These are phyloP conservation scores for Amanita rubescens DNA, from an alignment of 768 basidiomycete species.

Conservation along the genomic window DNA sequence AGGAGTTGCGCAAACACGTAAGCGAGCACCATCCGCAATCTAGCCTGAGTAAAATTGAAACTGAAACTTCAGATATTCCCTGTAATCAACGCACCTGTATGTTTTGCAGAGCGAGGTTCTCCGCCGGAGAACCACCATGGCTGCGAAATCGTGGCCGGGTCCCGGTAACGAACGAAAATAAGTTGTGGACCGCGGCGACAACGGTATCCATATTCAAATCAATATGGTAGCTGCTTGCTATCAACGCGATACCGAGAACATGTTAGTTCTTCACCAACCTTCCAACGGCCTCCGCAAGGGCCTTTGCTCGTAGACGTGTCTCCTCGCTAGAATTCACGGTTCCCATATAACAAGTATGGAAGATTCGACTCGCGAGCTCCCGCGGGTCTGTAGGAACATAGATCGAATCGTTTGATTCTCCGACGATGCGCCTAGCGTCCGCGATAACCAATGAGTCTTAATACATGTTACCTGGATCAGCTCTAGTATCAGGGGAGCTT, in stretches of 20 bases:
- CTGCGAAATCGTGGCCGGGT: slow-evolving; percentile 60
- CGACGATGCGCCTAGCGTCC: slow-evolving; percentile 85
- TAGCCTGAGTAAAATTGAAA: slow-evolving; percentile 48
- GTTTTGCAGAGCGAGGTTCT: slow-evolving; percentile 96
- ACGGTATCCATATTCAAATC: slow-evolving; percentile 95
- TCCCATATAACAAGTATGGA: slow-evolving; percentile 99
- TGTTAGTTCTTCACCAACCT: slow-evolving; percentile 40
- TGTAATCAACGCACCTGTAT: slow-evolving; percentile 57
- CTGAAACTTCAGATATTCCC: background rate
- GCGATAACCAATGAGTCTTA: slow-evolving; percentile 78
- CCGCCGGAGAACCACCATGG: slow-evolving; percentile 79
- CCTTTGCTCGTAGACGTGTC: slow-evolving; percentile 80
- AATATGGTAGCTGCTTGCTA: slow-evolving; percentile 66
- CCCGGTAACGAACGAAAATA: slow-evolving; percentile 80
- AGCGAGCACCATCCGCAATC: slow-evolving; percentile 88
- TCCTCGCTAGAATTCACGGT: slow-evolving; percentile 92
- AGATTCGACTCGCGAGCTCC: slow-evolving; percentile 81
- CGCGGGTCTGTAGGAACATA: slow-evolving; percentile 84
- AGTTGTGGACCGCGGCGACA: slow-evolving; percentile 73
- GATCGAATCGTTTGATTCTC: slow-evolving; percentile 71
- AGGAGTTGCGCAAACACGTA: slow-evolving; percentile 94
- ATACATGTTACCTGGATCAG: background rate
- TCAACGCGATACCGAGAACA: background rate
- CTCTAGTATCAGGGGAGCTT: background rate
- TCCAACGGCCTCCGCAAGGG: slow-evolving; percentile 82